Percentiles rank a stretch among this genome's conserved stretches.
phyloP scores from a whole-genome alignment of 495 filamentous ascomycete species.

The Daldinia bambusicola region DNA sequence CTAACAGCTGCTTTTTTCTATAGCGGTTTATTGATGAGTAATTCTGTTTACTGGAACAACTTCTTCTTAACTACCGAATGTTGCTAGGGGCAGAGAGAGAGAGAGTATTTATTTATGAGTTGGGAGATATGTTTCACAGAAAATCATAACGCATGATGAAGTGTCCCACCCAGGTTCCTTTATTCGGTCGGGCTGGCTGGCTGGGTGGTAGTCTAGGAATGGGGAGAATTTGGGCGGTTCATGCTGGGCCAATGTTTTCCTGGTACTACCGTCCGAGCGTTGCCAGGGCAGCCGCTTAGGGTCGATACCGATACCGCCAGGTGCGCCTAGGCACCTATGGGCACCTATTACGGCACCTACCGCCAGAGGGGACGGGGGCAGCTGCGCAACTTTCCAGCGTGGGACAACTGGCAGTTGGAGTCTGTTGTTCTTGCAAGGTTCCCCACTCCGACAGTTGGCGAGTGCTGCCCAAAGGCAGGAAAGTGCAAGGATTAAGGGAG shows the following conservation, averaged over 20 bases:
- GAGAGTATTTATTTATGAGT: slow-evolving; percentile 36
- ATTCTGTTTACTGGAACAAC: slow-evolving; percentile 32
- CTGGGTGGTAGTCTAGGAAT: slow-evolving; percentile 25
- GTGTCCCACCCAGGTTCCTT: slow-evolving; percentile 42
- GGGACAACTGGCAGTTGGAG: slow-evolving; percentile 33
- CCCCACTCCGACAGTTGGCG: slow-evolving; percentile 28
- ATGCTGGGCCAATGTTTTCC: slow-evolving; percentile 41
- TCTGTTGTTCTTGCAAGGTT: slow-evolving; percentile 5
- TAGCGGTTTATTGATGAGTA: slow-evolving; percentile 20
- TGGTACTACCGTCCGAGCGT: slow-evolving; percentile 31
- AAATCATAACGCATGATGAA: slow-evolving; percentile 44
- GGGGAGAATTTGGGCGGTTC: slow-evolving; percentile 11
- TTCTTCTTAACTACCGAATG: slow-evolving; percentile 24
- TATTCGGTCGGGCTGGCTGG: slow-evolving; percentile 37
- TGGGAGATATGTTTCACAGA: slow-evolving; percentile 41
- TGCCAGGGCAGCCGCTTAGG: slow-evolving; percentile 46
- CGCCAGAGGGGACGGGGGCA: neutral
- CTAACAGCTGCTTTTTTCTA: slow-evolving; percentile 20
- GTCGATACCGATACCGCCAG: slow-evolving; percentile 4
- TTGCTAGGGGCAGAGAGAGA: slow-evolving; percentile 27
- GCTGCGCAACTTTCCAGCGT: slow-evolving; percentile 11
- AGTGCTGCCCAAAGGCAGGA: slow-evolving; percentile 11
- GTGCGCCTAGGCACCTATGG: neutral
- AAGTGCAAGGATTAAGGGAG: neutral
- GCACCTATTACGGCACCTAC: too few species aligned